A percentile compares a stretch with the other conserved stretches of the same genome.
phyloP scores from a whole-genome alignment of 164 flowering plant genomes.

The Cinnamomum chago region DNA sequence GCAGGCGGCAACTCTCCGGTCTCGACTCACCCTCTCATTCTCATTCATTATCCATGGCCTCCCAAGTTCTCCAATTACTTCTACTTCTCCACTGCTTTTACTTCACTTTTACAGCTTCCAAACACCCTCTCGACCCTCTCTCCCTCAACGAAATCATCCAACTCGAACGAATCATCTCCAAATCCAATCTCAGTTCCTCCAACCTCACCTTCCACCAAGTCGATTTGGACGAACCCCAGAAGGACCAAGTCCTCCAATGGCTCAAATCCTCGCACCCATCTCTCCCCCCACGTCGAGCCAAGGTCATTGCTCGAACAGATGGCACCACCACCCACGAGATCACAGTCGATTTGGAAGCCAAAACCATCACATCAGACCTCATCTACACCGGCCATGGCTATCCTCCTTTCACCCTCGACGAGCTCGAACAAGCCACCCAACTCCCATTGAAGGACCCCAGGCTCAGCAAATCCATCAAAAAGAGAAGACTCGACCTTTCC shows the following conservation, averaged over 20 bases:
- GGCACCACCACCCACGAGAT: constrained; percentile 35
- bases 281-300: constrained; percentile 45
- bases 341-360: constrained; percentile 33
- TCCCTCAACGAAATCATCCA: constrained; percentile 27
- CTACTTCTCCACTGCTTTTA: constrained; percentile 2
- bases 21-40: no score
- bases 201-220: constrained; percentile 36
- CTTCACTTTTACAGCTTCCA: neutral
- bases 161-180: constrained; percentile 20
- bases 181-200: constrained; percentile 6
- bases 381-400: constrained; percentile 37
- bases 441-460: constrained; percentile 30
- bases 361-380: constrained; percentile 21
- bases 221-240: constrained; percentile 38
- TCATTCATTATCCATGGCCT: neutral
- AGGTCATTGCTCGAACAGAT: constrained; percentile 29
- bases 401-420: constrained; percentile 41
- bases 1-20: no score
- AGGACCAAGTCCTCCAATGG: constrained; percentile 25
- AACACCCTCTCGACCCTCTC: constrained; percentile 38
- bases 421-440: constrained; percentile 25
- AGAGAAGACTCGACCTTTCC: constrained; percentile 41
- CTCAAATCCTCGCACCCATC: constrained; percentile 10
- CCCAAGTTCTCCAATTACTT: neutral
- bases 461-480: constrained; percentile 29